Base-by-base conservation (phyloP, 306 rosid species). In the Vachellia pachyceras region DNA sequence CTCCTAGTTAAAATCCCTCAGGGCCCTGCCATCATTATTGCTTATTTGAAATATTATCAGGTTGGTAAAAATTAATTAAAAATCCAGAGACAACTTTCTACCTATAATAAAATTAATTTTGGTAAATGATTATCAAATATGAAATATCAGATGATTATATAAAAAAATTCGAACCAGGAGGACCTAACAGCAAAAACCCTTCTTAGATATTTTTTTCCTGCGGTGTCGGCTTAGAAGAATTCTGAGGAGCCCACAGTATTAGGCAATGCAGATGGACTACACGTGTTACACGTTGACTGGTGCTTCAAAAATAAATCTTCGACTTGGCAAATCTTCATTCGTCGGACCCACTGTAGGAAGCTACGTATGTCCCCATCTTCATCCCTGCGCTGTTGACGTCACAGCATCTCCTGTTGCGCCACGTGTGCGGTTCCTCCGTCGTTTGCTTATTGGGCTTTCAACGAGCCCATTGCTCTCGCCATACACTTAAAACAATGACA, bases 381-480 rank as follows among this genome's bases (percentile, higher is more conserved):
- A 77, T 20, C 29, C 6, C 33, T 8, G 63, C 63, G 77, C 54
- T 64, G 77, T 44, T 69, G 79, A 82, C 80, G 40, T 79, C 79
- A 84, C 33, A 44, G 61, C 3, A 17, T n/a, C 46, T 0, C 9
- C 9, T 39, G 1, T 8, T 0, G 1, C 7, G 47, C 80, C 87
- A 82, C 87, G 90, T 82, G 82, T 63, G 44, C 65, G 87, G 82
- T 23, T 40, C 14, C 13, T 1, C 55, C 17, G 25, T 8, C 36
- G 0, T 69, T 5, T 69, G 55, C 74, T 69, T 44, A 7, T 44
- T 69, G 55, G 84, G 70, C 68, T 18, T 76, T 49, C 75, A 52
- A 25, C 66, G 29, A 57, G 77, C 65, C 72, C 84, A 86, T 85
- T 81, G 69, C 81, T 74, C 87, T 58, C 77, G 5, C 14, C 23